Percentiles rank a stretch among this genome's conserved stretches.
phyloP scores from a whole-genome alignment of 179 eudicot species.

The Carnegiea gigantea region DNA sequence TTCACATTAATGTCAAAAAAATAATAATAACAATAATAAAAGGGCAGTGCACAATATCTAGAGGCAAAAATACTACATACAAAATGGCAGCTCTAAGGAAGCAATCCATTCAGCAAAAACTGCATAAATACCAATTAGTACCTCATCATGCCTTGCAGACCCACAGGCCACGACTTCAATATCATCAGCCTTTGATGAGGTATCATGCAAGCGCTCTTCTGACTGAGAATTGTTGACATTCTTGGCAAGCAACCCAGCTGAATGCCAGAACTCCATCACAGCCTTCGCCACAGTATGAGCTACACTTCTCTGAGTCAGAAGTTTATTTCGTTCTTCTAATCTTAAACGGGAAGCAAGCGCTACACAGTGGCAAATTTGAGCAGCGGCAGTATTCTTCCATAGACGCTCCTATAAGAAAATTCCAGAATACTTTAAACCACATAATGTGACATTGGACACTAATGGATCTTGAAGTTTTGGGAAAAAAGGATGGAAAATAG shows the following conservation, averaged over 20 bases:
- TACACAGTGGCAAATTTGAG: conserved; percentile 60
- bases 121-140: conserved; percentile 11
- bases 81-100: neutral
- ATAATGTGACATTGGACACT: neutral
- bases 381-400: conserved; percentile 89
- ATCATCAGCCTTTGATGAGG: conserved; percentile 23
- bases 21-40: neutral
- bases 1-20: neutral
- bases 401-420: conserved; percentile 66
- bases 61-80: neutral
- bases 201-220: conserved; percentile 24
- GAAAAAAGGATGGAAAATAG: neutral
- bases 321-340: conserved; percentile 45
- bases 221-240: conserved; percentile 19
- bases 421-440: neutral
- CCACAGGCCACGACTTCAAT: conserved; percentile 10
- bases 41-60: neutral
- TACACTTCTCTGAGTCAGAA: conserved; percentile 50
- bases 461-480: neutral
- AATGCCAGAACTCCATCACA: conserved; percentile 86
- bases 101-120: conserved; percentile 3
- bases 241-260: conserved; percentile 42
- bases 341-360: conserved; percentile 57
- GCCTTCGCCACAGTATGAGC: conserved; percentile 70
- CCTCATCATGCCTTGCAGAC: conserved; percentile 23